Conservation (phyloP, 768 basidiomycete species). For the Lepiota venenata region DNA sequence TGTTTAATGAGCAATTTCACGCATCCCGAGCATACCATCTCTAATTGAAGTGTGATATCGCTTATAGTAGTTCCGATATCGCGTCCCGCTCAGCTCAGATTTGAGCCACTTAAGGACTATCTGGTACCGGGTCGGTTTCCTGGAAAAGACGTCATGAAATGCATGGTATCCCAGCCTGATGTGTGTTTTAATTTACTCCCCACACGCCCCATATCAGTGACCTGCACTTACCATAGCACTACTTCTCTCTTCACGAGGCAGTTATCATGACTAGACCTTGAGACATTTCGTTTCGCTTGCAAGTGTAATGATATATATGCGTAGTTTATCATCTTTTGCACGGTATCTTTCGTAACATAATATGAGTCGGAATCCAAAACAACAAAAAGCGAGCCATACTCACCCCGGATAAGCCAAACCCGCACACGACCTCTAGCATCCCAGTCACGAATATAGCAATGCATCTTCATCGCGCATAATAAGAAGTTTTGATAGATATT, state of each 20-base stretch:
- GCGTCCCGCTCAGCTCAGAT: conserved; percentile 47
- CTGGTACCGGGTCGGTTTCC: conserved; percentile 47
- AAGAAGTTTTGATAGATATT: conserved; percentile 90
- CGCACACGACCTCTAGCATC: conserved; percentile 40
- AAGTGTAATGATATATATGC: conserved; percentile 49
- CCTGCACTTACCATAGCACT: conserved; percentile 55
- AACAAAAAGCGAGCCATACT: conserved; percentile 10
- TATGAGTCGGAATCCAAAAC: not conserved
- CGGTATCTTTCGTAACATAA: conserved; percentile 41
- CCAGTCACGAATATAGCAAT: conserved; percentile 73
- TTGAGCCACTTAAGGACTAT: conserved; percentile 44
- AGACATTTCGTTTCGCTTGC: conserved; percentile 36
- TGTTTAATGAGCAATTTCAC: conserved; percentile 15
- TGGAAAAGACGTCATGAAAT: conserved; percentile 62
- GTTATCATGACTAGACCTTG: conserved; percentile 28
- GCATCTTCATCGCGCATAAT: conserved; percentile 82
- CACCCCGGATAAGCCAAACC: conserved; percentile 53
- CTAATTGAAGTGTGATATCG: conserved; percentile 46
- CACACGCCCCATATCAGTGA: not conserved
- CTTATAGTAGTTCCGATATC: conserved; percentile 36
- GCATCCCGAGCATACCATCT: conserved; percentile 35
- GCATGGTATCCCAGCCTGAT: conserved; percentile 80
- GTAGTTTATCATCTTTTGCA: conserved; percentile 59
- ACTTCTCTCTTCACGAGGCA: conserved; percentile 46
- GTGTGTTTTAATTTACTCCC: conserved; percentile 6